Evolutionary conservation across 1,284 basidiomycete species (phyloP), one percentile per base, ranked within the genome.

Genomic region (Puccinia novopanici): DNA sequence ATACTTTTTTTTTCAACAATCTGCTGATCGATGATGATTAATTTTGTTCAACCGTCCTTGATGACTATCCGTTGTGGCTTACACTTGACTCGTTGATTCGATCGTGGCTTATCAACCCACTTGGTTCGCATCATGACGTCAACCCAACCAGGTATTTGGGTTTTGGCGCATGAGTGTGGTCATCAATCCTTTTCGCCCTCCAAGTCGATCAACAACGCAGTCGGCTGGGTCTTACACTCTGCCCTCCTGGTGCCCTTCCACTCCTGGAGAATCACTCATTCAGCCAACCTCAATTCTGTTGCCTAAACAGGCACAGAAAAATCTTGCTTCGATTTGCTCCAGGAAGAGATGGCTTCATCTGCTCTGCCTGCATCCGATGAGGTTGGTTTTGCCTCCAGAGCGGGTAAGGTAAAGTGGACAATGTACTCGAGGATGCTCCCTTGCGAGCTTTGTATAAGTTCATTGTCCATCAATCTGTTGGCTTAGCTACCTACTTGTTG

Each of bases 101-200:
- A 37, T 65, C 40, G 40, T 63, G 10, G 10, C 71, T 55, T 30
- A 54, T 52, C 30, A 5, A 54, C 19, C 8, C 27, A 8, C 27
- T 57, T 30, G 22, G 27, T 19, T 57, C n/a, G n/a, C n/a, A 57
- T 57, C 8, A 5, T 22, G 55, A 57, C 19, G 19, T 30, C 55
- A 19, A 9, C 22, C 5, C 5, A 63, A 19, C 30, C 22, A 80
- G 78, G 78, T 8, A 30, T 74, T n/a, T 80, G 78, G 78, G 78
- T 80, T 13, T n/a, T 80, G 27, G 78, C 78, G 52, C 78, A 80
- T 61, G 78, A 80, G 45, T 80, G 92, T 84, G 96, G 97, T 68
- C 97, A 99, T 87, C 96, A 98, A 87, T 92, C 93, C 0, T 99
- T 94, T 89, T 97, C 94, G n/a, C 91, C 94, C 82, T 95, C 92